Evolutionary conservation across 805 yeast genomes (phyloP).

Genomic region (Candida multigemmis): DNA sequence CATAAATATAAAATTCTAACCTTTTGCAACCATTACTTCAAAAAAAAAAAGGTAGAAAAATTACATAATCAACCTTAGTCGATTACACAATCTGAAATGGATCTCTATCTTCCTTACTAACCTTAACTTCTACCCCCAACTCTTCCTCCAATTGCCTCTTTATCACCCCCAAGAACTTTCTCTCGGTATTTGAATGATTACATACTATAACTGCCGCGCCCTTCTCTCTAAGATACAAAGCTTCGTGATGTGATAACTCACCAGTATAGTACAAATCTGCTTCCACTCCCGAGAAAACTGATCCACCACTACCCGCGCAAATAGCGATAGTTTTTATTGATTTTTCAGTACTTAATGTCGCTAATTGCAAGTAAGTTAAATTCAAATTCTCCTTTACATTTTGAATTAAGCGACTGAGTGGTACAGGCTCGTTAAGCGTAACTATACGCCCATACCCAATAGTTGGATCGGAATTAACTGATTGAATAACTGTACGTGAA

Average conservation of each 20-base stretch:
- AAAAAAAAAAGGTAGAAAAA: too few relatives aligned
- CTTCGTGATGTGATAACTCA: constrained; percentile 91
- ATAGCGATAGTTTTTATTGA: constrained; percentile 56
- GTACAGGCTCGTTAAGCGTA: constrained; percentile 31
- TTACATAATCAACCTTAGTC: too few relatives aligned
- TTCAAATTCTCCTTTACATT: constrained; percentile 47
- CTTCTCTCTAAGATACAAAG: constrained; percentile 56
- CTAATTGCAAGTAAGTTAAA: constrained; percentile 56
- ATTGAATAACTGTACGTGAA: too few relatives aligned
- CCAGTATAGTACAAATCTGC: constrained; percentile 83
- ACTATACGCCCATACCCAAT: constrained; percentile 81
- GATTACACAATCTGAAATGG: constrained; percentile 37
- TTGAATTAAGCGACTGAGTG: constrained; percentile 35
- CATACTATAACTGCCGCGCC: constrained; percentile 70
- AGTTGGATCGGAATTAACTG: constrained; percentile 17
- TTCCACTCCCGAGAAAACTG: constrained; percentile 52
- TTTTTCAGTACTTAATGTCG: constrained; percentile 20
- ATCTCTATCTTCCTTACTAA: constrained; percentile 55
- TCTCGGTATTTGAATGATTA: constrained; percentile 88
- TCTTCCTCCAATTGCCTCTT: constrained; percentile 39
- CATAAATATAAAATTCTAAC: too few relatives aligned
- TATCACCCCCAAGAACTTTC: constrained; percentile 63
- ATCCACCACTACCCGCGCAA: constrained; percentile 94
- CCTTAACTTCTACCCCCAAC: constrained; percentile 35
- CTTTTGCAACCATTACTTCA: background rate